Conservation (phyloP, 2,329 filamentous ascomycete genomes). For the Elsinoe fawcettii region DNA sequence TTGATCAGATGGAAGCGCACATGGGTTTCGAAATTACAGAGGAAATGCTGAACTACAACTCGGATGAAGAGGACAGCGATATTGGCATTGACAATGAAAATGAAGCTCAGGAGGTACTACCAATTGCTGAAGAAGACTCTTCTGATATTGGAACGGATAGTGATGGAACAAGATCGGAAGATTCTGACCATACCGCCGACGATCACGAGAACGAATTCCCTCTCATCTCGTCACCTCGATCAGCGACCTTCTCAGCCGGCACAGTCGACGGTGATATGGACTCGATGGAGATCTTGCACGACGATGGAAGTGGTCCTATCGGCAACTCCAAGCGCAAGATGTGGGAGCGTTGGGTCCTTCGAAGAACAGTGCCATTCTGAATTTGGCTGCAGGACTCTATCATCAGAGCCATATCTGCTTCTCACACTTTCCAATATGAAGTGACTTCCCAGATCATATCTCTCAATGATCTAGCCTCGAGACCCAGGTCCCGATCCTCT, state of each 20-base stretch:
- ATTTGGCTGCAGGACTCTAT: too few species aligned
- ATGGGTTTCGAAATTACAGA: slow-evolving; percentile 43
- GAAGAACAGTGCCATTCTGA: slow-evolving; percentile 23
- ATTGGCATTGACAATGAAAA: too few species aligned
- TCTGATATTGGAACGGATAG: slow-evolving; percentile 18
- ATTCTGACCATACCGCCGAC: slow-evolving; percentile 31
- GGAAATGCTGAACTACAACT: slow-evolving; percentile 36
- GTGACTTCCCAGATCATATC: neutral
- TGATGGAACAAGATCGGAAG: slow-evolving; percentile 27
- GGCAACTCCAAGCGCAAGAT: slow-evolving; percentile 42
- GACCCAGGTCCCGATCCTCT: slow-evolving; percentile 23
- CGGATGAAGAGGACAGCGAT: slow-evolving; percentile 28
- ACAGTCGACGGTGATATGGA: slow-evolving; percentile 32
- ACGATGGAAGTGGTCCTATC: slow-evolving; percentile 42
- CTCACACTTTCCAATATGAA: too few species aligned
- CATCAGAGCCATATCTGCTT: too few species aligned
- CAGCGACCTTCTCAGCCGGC: slow-evolving; percentile 41
- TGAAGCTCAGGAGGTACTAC: too few species aligned
- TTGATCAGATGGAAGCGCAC: slow-evolving; percentile 40
- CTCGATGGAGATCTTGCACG: slow-evolving; percentile 39
- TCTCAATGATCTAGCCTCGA: neutral
- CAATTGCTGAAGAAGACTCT: neutral
- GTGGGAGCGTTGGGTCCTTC: slow-evolving; percentile 50
- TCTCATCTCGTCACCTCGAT: slow-evolving; percentile 34
- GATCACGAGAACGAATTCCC: slow-evolving; percentile 40